Percentiles rank a stretch among this genome's conserved stretches.
Conservation (phyloP, 352 stramenopile genomes). For the Pseudoperonospora humuli region DNA sequence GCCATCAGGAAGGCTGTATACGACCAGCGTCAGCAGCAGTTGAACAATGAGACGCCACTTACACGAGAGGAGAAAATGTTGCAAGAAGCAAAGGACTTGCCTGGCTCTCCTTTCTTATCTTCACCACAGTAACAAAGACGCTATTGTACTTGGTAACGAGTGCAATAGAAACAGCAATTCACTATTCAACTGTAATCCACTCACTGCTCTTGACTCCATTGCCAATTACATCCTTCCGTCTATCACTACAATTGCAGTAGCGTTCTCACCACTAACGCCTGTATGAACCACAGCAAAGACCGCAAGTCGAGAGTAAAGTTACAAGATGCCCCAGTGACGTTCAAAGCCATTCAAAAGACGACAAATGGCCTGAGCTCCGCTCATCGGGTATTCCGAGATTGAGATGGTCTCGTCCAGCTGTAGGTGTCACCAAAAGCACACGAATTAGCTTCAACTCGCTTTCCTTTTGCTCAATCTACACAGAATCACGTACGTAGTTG, state of each 20-base stretch:
- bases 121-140: slow-evolving; percentile 3
- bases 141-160: not conserved
- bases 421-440: slow-evolving; percentile 8
- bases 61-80: slow-evolving; percentile 91
- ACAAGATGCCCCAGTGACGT: slow-evolving; percentile 98
- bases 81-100: slow-evolving; percentile 85
- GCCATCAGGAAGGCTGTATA: slow-evolving; percentile 99
- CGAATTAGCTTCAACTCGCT: slow-evolving; percentile 1
- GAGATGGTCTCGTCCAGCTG: slow-evolving; percentile 95
- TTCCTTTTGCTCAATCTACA: not conserved
- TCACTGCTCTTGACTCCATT: slow-evolving; percentile 1
- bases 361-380: slow-evolving; percentile 93
- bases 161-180: not conserved
- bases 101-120: slow-evolving; percentile 30
- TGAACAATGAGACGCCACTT: slow-evolving; percentile 80
- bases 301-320: slow-evolving; percentile 30
- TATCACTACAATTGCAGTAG: slow-evolving; percentile 2
- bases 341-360: slow-evolving; percentile 97
- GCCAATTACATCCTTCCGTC: not conserved
- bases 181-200: not conserved
- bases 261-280: slow-evolving; percentile 7
- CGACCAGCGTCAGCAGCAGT: slow-evolving; percentile 90
- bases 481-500: slow-evolving; percentile 79
- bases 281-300: not conserved
- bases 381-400: slow-evolving; percentile 98